A percentile compares a stretch with the other conserved stretches of the same genome.
Evolutionary conservation across 2,329 filamentous ascomycete species (phyloP).

Genomic region (Penicillium aurantiogriseum): DNA sequence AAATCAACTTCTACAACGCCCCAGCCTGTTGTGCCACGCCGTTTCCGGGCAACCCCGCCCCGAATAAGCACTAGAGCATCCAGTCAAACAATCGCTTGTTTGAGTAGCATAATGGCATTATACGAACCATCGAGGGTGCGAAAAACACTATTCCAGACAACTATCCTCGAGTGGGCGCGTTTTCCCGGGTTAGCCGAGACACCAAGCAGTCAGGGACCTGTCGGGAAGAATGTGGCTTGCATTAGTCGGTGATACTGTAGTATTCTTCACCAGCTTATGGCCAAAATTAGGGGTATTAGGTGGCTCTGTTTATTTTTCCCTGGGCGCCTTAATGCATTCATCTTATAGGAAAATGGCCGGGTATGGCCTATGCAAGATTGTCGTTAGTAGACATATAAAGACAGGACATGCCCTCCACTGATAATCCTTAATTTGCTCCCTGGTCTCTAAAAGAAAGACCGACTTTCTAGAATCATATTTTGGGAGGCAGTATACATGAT

Average conservation of each 20-base stretch:
- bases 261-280: neutral
- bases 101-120: too few relatives aligned
- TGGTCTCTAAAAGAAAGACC: neutral
- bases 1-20: neutral
- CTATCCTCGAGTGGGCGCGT: neutral
- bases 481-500: neutral
- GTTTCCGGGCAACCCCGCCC: neutral
- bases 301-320: neutral
- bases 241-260: neutral
- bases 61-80: neutral
- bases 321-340: neutral
- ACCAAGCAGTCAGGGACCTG: neutral
- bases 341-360: neutral
- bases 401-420: neutral
- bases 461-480: neutral
- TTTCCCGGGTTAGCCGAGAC: neutral
- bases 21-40: neutral
- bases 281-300: neutral
- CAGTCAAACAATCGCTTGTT: too few relatives aligned
- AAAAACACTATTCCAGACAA: neutral
- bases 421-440: too few relatives aligned
- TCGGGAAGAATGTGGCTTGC: neutral
- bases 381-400: neutral
- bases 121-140: neutral
- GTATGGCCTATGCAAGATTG: neutral